Evolutionary conservation across 179 eudicot species (phyloP), one percentile per base, ranked within the genome.

Genomic region (Silene coronaria): DNA sequence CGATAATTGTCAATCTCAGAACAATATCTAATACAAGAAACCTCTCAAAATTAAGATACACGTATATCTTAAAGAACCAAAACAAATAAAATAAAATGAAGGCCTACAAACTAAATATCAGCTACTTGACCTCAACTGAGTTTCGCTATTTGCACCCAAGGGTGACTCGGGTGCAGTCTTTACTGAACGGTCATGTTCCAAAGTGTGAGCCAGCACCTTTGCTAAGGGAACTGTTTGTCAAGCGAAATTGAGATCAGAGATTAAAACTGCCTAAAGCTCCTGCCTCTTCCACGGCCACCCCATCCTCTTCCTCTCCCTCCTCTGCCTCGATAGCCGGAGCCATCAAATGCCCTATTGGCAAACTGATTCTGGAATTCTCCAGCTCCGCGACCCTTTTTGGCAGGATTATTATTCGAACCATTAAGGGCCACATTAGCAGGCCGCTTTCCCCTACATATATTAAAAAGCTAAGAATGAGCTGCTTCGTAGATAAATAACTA

Each of bases 241-340:
- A 12, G 30, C 22, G 59, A n/a, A 55, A 55, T 6, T 55, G 59
- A 55, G 21, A 55, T 51, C 6, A 64, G 53, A 5, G 21, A 55
- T 53, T 16, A 64, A 34, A 5, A 26, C 79, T 67, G 79, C 78
- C 77, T 67, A 65, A 30, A 85, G 14, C 80, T 67, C 70, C 88
- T 81, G 13, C 88, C 88, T 83, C 88, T 74, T 10, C 88, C 88
- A 46, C 88, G 81, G 16, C 86, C 86, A 42, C 83, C 78, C 72
- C 83, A 42, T 30, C 86, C 84, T 68, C 86, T 53, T 51, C 88
- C 86, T 79, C 86, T 67, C 55, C 87, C 82, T 0, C 88, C 73
- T 77, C 83, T 70, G 1, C 84, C 88, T 66, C 88, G 72, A 42
- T 78, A 79, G 61, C 81, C 67, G 24, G 81, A 77, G 51, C 84